Conservation (phyloP, 2,329 filamentous ascomycete genomes). For the Venturia asperata region DNA sequence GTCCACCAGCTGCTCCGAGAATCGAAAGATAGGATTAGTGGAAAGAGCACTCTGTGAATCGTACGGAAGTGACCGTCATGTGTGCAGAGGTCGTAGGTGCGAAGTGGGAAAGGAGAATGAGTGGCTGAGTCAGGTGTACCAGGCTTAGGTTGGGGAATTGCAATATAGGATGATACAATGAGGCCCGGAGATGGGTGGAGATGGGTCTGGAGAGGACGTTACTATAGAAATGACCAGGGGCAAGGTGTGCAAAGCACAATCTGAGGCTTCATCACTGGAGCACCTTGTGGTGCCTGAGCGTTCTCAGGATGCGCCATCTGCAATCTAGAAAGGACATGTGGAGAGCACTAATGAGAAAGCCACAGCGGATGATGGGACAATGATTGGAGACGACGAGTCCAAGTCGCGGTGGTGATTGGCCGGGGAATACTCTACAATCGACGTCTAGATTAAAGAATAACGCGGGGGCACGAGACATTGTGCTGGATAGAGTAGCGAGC, state of each 20-base stretch:
- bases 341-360: background rate
- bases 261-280: background rate
- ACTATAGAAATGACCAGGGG: background rate
- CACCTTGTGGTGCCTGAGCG: background rate
- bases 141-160: background rate
- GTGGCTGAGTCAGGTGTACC: background rate
- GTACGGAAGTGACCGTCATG: background rate
- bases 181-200: background rate
- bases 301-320: background rate
- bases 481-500: constrained; percentile 4
- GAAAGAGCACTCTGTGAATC: background rate
- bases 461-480: background rate
- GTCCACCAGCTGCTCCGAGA: background rate
- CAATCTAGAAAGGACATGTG: background rate
- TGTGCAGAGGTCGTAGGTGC: background rate
- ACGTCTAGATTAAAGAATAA: background rate
- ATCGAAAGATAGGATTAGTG: background rate
- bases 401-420: background rate
- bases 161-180: constrained; percentile 8
- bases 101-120: background rate
- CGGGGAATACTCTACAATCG: background rate
- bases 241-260: background rate
- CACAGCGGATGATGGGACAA: background rate
- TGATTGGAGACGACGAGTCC: background rate
- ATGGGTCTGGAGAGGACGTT: background rate